Percentiles rank a stretch among this genome's conserved stretches.
phyloP scores from a whole-genome alignment of 2,329 filamentous ascomycete species.

The Aureobasidium sp. region DNA sequence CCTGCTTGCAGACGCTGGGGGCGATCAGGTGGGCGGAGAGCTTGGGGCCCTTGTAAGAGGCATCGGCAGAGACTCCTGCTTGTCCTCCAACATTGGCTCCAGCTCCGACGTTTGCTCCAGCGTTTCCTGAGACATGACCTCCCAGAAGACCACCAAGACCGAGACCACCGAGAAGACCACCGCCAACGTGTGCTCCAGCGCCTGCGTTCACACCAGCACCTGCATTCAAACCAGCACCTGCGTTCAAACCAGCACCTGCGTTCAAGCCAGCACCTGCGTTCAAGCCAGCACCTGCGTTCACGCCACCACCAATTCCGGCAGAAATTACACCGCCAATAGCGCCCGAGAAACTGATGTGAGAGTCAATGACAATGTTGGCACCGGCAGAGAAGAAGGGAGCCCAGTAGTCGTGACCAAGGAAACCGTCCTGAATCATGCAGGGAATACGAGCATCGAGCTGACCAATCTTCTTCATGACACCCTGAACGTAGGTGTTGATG shows the following conservation, averaged over 20 bases:
- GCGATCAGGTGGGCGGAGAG: constrained; percentile 22
- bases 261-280: not conserved
- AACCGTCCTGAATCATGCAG: constrained; percentile 30
- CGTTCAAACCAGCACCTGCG: not conserved
- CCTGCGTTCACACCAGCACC: not conserved
- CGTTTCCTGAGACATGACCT: not conserved
- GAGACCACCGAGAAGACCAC: not conserved
- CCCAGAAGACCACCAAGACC: not conserved
- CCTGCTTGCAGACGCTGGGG: constrained; percentile 25
- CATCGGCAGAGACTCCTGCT: not conserved
- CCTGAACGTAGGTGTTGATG: constrained; percentile 30
- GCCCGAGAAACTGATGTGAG: constrained; percentile 19
- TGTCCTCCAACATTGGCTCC: not conserved
- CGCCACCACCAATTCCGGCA: not conserved
- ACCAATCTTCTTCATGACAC: constrained; percentile 23
- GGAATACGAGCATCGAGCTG: constrained; percentile 27
- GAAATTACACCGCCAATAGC: not conserved
- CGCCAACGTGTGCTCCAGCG: not conserved
- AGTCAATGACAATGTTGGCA: constrained; percentile 29
- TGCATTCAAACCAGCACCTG: not conserved
- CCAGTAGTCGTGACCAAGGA: constrained; percentile 26
- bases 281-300: not conserved
- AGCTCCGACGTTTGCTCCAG: not conserved
- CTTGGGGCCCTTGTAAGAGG: not conserved
- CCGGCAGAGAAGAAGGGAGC: constrained; percentile 22